phyloP scores from a whole-genome alignment of 78 protist species.

The slime mould (Dictyostelium discoideum) region DNA sequence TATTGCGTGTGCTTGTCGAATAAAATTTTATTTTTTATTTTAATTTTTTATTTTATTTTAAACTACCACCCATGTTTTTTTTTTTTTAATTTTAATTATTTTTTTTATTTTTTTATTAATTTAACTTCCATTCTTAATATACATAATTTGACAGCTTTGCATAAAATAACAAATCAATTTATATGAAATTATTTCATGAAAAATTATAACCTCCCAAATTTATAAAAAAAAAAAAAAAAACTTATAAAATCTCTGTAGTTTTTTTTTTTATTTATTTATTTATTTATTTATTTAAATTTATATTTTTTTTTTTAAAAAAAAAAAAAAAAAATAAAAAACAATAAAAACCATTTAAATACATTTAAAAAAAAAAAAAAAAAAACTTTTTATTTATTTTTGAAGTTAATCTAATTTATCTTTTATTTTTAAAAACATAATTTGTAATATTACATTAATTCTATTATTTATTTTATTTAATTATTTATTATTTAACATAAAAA shows the following conservation, averaged over 20 bases:
- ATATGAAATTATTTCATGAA: background rate
- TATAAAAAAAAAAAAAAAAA: background rate
- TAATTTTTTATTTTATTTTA: background rate
- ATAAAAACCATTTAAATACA: background rate
- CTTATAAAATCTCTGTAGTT: background rate
- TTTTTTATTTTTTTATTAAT: background rate
- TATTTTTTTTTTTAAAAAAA: background rate
- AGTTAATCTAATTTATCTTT: background rate
- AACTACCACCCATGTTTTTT: background rate
- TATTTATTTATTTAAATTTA: background rate
- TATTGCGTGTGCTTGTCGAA: background rate
- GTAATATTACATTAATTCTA: background rate
- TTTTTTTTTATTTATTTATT: background rate
- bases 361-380: background rate
- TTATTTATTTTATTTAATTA: background rate
- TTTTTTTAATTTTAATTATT: background rate
- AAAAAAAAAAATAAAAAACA: background rate
- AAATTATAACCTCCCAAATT: background rate
- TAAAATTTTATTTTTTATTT: background rate
- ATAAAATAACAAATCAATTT: background rate
- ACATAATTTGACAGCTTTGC: background rate
- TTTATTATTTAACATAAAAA: background rate
- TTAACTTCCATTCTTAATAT: background rate
- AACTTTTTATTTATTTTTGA: background rate
- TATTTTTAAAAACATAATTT: background rate